These are phyloP conservation scores for Pseudogymnoascus sp. DNA, from an alignment of 2,329 filamentous ascomycete genomes.

Conservation along the genomic window DNA sequence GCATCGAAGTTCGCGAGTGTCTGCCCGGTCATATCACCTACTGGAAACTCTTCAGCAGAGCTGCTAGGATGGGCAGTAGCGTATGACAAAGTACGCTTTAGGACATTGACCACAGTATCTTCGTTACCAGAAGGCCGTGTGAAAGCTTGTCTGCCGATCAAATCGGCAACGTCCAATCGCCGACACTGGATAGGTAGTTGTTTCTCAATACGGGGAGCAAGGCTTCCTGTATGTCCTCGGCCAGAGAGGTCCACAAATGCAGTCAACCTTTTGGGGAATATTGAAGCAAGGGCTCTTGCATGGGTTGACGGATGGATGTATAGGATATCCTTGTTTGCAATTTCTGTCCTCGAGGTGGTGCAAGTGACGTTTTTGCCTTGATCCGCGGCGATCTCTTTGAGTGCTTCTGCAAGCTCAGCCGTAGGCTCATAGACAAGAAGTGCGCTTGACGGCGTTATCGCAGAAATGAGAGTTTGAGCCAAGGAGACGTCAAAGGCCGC, in stretches of 20 bases:
- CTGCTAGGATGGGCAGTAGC: background rate
- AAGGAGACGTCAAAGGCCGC: slow-evolving; percentile 3
- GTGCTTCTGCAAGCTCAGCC: slow-evolving; percentile 1
- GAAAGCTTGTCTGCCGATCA: slow-evolving; percentile 11
- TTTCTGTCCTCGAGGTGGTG: slow-evolving; percentile 6
- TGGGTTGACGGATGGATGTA: slow-evolving; percentile 11
- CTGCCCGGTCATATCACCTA: background rate
- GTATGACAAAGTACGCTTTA: background rate
- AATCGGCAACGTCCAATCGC: background rate
- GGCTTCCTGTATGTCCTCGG: background rate
- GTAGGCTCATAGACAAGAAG: slow-evolving; percentile 11
- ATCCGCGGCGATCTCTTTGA: background rate
- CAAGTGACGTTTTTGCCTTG: slow-evolving; percentile 1
- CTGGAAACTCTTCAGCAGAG: background rate
- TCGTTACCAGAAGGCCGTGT: background rate
- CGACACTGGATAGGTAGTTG: slow-evolving; percentile 11
- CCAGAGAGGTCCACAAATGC: slow-evolving; percentile 11
- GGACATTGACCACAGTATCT: background rate
- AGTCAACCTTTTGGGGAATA: slow-evolving; percentile 8
- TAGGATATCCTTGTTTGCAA: background rate
- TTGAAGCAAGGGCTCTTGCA: slow-evolving; percentile 6
- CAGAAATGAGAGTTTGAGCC: slow-evolving; percentile 9
- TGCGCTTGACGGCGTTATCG: background rate
- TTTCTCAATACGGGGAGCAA: slow-evolving; percentile 8
- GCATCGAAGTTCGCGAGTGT: background rate